These are phyloP conservation scores for Magnaporthiopsis rhizophila DNA, from an alignment of 2,329 filamentous ascomycete species.

Conservation along the genomic window DNA sequence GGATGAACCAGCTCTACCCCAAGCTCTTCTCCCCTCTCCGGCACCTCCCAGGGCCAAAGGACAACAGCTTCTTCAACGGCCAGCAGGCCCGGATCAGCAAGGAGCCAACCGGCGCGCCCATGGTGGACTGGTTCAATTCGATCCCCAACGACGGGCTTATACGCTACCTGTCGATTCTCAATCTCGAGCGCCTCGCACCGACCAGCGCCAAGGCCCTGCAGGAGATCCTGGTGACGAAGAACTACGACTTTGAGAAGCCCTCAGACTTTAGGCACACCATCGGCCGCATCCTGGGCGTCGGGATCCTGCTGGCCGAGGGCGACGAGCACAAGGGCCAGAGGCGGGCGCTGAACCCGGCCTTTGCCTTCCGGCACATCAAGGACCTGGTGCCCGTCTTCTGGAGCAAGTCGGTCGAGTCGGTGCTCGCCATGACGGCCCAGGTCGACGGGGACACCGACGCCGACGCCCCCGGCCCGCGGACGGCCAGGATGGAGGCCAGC, in stretches of 20 bases:
- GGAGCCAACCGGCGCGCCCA: conserved; percentile 34
- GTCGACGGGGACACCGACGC: conserved; percentile 24
- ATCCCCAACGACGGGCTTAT: conserved; percentile 63
- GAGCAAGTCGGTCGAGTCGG: conserved; percentile 63
- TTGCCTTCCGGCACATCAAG: conserved; percentile 79
- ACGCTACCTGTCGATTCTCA: conserved; percentile 55
- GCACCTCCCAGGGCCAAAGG: conserved; percentile 35
- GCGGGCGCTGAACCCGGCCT: conserved; percentile 72
- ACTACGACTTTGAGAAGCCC: conserved; percentile 64
- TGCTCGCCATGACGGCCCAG: conserved; percentile 49
- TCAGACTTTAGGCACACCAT: conserved; percentile 43
- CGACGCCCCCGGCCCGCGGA: conserved; percentile 15
- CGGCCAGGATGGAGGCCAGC: conserved; percentile 45
- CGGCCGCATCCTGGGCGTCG: conserved; percentile 58
- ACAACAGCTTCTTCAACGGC: conserved; percentile 38
- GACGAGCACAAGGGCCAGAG: conserved; percentile 80
- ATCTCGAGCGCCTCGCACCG: conserved; percentile 54
- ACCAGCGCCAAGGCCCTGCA: conserved; percentile 57
- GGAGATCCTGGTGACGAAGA: conserved; percentile 61
- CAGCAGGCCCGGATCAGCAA: conserved; percentile 33
- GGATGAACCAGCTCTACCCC: conserved; percentile 38
- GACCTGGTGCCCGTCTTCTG: conserved; percentile 80
- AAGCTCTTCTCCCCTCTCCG: conserved; percentile 41
- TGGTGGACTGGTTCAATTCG: conserved; percentile 36
- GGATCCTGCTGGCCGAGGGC: conserved; percentile 77